Conservation (phyloP, 345 rosid genomes). For the Trapa bicornis region DNA sequence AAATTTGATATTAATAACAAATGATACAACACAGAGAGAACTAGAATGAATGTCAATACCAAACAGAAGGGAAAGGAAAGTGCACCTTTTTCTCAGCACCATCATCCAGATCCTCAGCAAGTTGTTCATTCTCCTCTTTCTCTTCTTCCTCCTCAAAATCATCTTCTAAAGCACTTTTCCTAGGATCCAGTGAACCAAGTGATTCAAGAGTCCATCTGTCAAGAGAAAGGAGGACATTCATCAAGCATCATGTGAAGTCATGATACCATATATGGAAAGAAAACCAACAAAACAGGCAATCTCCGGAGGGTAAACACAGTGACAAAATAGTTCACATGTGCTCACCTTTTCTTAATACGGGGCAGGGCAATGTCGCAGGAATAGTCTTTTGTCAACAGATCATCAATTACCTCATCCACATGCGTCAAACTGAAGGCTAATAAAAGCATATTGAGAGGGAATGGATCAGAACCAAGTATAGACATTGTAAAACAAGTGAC, state of each 20-base stretch:
- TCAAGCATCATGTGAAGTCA: background rate
- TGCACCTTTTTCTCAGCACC: constrained; percentile 53
- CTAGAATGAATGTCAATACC: background rate
- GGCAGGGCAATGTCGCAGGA: constrained; percentile 86
- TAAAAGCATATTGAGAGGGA: background rate
- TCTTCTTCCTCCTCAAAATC: constrained; percentile 98
- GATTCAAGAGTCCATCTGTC: constrained; percentile 76
- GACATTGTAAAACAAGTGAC: background rate
- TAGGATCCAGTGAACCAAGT: constrained; percentile 50
- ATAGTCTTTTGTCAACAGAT: constrained; percentile 69
- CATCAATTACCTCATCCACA: constrained; percentile 83
- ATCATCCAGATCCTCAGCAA: constrained; percentile 41
- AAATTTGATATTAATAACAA: constrained; percentile 4
- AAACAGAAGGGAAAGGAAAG: background rate
- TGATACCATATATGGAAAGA: background rate
- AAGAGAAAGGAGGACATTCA: background rate
- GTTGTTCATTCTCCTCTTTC: constrained; percentile 66
- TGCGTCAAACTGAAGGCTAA: constrained; percentile 54
- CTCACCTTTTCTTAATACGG: constrained; percentile 72
- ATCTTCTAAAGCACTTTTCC: constrained; percentile 88
- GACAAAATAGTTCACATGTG: background rate
- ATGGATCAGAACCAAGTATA: background rate
- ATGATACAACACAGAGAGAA: background rate
- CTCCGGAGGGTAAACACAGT: background rate
- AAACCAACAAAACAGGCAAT: background rate